Conservation (phyloP, 2,329 filamentous ascomycete species). For the Paracoccidioides lutzii region DNA sequence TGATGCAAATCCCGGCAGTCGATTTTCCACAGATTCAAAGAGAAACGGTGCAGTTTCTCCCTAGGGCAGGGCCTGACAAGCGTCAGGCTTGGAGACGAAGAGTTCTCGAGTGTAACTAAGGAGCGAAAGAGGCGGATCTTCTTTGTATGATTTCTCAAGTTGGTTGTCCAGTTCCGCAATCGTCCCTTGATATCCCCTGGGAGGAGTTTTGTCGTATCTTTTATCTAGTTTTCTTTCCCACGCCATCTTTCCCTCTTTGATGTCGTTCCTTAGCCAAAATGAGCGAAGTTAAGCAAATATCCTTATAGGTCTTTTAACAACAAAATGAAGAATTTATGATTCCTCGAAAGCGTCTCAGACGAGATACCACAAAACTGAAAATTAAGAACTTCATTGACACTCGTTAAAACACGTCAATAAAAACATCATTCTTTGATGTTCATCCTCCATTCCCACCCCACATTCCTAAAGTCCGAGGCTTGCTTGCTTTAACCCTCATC, state of each 20-base stretch:
- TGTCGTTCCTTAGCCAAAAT: neutral
- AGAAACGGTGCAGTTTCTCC: neutral
- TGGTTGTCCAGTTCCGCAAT: neutral
- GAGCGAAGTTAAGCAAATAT: neutral
- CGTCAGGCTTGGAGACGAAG: neutral
- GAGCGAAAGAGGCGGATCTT: neutral
- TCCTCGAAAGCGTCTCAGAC: neutral
- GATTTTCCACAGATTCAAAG: slow-evolving; percentile 3
- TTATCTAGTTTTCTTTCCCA: neutral
- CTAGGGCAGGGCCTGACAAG: neutral
- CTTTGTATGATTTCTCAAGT: neutral
- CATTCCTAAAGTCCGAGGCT: neutral
- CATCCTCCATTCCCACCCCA: neutral
- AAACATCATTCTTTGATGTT: neutral
- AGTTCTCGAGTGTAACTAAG: slow-evolving; percentile 1
- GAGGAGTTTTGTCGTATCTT: neutral
- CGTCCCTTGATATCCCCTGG: neutral
- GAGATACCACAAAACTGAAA: neutral
- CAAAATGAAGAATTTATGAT: neutral
- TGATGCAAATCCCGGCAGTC: neutral
- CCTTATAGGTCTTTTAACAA: no score
- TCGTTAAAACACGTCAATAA: neutral
- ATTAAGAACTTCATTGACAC: neutral
- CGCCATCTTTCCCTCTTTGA: neutral
- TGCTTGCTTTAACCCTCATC: no score